Evolutionary conservation across 2,329 filamentous ascomycete species (phyloP), one percentile per base, ranked within the genome.

Genomic region (Trichoderma arundinaceum): DNA sequence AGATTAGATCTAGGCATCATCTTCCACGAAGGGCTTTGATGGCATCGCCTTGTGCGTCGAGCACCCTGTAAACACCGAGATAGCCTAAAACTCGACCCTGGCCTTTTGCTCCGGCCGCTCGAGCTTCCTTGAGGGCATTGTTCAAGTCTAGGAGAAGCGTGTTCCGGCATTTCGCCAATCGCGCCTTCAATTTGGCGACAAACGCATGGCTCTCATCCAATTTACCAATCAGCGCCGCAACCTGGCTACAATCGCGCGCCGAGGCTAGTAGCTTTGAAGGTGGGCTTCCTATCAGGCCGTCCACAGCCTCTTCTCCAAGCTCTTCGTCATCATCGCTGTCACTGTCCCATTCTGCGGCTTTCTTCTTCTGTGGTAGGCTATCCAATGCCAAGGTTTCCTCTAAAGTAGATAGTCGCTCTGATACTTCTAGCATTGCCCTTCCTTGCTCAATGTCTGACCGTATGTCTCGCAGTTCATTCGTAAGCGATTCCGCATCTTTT

Each of bases 401-500:
- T 51, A 94, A 75, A 62, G 85, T 83, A 6, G 81, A 79, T 43
- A 92, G 72, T 63, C 88, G 75, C 67, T 88, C 86, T 62, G 90
- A 86, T 17, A 90, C 77, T 74, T 92, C 90, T 33, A 94, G 74
- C 79, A 94, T 82, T 70, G 82, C 82, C 67, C 87, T 77, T 0
- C 86, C 88, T 2, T 77, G 70, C 70, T 90, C 87, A 48, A 94
- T 88, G 58, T 88, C 82, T 12, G 79, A 77, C 66, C 87, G 83
- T 5, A 94, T 84, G n/a, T 73, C 78, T 68, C 82, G 84, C 73
- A 94, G 86, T 76, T 96, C 88, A n/a, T 80, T 76, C 64, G 92
- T 81, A 59, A 93, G 77, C 4, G 74, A 77, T 43, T 82, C 81
- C 1, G 93, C 86, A 71, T 94, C 89, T 19, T 78, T 77, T 28